These are phyloP conservation scores for Ramaria sp. DNA, from an alignment of 768 basidiomycete species.

Conservation along the genomic window DNA sequence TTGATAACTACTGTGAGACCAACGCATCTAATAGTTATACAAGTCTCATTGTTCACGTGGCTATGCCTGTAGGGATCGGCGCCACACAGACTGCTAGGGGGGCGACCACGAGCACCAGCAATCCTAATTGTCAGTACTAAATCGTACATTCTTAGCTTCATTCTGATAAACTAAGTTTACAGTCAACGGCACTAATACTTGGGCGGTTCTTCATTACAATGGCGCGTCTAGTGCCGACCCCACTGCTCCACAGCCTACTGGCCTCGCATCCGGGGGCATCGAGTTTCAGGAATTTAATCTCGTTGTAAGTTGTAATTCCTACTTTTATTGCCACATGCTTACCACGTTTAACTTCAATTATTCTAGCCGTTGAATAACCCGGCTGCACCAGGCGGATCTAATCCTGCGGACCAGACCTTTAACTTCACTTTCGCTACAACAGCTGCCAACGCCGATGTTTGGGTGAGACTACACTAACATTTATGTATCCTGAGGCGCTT, in stretches of 20 bases:
- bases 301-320: conserved; percentile 18
- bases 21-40: too few species aligned
- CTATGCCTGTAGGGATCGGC: conserved; percentile 8
- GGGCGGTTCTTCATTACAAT: conserved; percentile 40
- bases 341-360: conserved; percentile 5
- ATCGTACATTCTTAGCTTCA: too few species aligned
- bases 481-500: background rate
- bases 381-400: conserved; percentile 1
- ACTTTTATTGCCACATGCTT: conserved; percentile 11
- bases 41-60: background rate
- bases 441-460: conserved; percentile 3
- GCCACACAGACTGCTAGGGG: conserved; percentile 5
- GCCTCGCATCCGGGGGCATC: conserved; percentile 8
- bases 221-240: conserved; percentile 31
- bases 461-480: conserved; percentile 7
- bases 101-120: background rate
- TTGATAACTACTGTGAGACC: too few species aligned
- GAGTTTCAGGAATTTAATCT: conserved; percentile 22
- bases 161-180: conserved; percentile 11
- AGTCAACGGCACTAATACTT: conserved; percentile 25
- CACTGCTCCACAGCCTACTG: conserved; percentile 20
- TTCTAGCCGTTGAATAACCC: conserved; percentile 11
- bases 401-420: background rate
- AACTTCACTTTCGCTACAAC: conserved; percentile 5
- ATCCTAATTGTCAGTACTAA: conserved; percentile 1